phyloP scores from a whole-genome alignment of 495 filamentous ascomycete genomes.

The Pyronema domesticum region DNA sequence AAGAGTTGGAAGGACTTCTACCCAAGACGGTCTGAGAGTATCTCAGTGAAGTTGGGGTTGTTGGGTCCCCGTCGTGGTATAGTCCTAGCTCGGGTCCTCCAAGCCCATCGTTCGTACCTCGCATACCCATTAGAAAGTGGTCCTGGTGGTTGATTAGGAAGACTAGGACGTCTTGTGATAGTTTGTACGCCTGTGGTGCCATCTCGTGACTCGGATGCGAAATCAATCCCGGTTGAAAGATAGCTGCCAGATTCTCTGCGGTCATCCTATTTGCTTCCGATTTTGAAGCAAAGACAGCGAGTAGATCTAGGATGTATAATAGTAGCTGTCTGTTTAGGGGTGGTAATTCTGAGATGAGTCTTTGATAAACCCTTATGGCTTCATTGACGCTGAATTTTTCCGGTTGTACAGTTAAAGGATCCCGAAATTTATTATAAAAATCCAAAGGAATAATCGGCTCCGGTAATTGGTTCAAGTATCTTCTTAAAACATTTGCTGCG shows the following conservation, averaged over 20 bases:
- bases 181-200: constrained; percentile 76
- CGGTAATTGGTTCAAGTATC: constrained; percentile 85
- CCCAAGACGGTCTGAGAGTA: constrained; percentile 39
- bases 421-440: constrained; percentile 78
- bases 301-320: constrained; percentile 90
- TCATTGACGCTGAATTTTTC: constrained; percentile 51
- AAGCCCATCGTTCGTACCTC: constrained; percentile 10
- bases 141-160: constrained; percentile 84
- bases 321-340: constrained; percentile 87
- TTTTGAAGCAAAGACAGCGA: constrained; percentile 96
- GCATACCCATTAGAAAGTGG: constrained; percentile 30
- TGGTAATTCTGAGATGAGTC: constrained; percentile 78
- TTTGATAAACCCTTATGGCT: constrained; percentile 70
- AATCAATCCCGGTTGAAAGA: constrained; percentile 92
- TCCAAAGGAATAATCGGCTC: constrained; percentile 93
- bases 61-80: constrained; percentile 21
- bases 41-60: constrained; percentile 35
- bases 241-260: constrained; percentile 83
- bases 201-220: constrained; percentile 91
- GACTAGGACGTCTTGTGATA: constrained; percentile 93
- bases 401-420: constrained; percentile 51
- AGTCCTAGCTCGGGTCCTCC: constrained; percentile 27
- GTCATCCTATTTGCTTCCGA: constrained; percentile 94
- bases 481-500: constrained; percentile 86
- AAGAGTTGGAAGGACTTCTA: constrained; percentile 71